phyloP scores from a whole-genome alignment of 129 eudicot genomes.

The carrot (Daucus carota) region DNA sequence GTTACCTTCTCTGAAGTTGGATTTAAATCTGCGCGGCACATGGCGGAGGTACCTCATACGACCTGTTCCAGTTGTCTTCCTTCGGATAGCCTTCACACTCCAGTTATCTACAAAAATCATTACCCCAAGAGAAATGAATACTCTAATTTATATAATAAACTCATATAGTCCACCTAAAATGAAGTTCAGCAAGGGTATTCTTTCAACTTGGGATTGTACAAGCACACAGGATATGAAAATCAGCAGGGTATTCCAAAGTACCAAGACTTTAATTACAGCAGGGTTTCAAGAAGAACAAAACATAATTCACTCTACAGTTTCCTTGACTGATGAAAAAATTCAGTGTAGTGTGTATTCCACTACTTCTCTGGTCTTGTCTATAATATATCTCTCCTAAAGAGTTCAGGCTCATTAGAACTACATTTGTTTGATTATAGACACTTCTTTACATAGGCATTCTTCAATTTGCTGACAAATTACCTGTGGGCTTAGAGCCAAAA shows the following conservation, averaged over 20 bases:
- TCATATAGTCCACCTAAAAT: not conserved
- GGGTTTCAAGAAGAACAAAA: not conserved
- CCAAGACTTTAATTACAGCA: not conserved
- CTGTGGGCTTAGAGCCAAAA: not conserved
- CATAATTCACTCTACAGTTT: too few relatives aligned
- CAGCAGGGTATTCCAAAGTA: not conserved
- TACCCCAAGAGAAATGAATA: not conserved
- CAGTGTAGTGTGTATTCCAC: not conserved
- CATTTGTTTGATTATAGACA: not conserved
- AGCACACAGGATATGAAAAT: too few relatives aligned
- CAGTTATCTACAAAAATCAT: not conserved
- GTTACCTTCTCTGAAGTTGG: slow-evolving; percentile 9
- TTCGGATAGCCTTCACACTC: slow-evolving; percentile 10
- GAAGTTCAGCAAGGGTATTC: too few relatives aligned
- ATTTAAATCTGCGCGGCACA: slow-evolving; percentile 1
- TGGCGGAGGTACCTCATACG: slow-evolving; percentile 10
- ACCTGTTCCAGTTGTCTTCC: slow-evolving; percentile 10
- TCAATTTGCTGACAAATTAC: not conserved
- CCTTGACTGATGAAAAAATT: too few relatives aligned
- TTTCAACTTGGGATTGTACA: too few relatives aligned
- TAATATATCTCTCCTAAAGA: not conserved
- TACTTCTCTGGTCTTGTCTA: not conserved
- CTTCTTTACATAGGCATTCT: too few relatives aligned
- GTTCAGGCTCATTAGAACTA: not conserved
- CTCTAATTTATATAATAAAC: not conserved